A percentile compares a stretch with the other conserved stretches of the same genome.
These are phyloP conservation scores for Pythium aquatile DNA, from an alignment of 352 stramenopile genomes.

Conservation along the genomic window DNA sequence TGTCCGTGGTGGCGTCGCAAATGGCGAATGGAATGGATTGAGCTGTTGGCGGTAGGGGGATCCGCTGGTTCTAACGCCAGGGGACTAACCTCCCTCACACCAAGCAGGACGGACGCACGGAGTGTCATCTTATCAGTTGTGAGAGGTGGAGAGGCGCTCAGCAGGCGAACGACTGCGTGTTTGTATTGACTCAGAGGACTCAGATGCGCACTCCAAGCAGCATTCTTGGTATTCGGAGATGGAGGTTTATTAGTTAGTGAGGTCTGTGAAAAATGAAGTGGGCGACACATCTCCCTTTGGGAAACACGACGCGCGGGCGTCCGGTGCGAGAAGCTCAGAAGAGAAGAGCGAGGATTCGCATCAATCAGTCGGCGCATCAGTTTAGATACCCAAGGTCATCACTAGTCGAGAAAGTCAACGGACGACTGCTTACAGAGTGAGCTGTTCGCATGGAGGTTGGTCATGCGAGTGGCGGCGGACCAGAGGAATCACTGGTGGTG, in stretches of 20 bases:
- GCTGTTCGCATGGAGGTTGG: too few relatives aligned
- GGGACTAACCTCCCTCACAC: background rate
- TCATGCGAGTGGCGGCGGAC: too few relatives aligned
- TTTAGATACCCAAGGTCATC: background rate
- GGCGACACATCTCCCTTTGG: background rate
- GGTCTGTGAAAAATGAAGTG: conserved; percentile 12
- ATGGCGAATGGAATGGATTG: conserved; percentile 14
- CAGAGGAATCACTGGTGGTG: too few relatives aligned
- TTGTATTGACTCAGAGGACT: conserved; percentile 24
- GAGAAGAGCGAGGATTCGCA: background rate
- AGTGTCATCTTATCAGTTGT: conserved; percentile 13
- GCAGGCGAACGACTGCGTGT: background rate
- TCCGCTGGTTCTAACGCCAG: background rate
- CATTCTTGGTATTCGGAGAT: background rate
- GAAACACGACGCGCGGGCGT: background rate
- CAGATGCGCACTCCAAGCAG: conserved; percentile 22
- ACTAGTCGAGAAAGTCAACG: too few relatives aligned
- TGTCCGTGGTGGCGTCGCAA: background rate
- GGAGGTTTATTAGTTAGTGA: conserved; percentile 3
- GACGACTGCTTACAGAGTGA: too few relatives aligned
- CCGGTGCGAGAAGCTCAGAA: background rate
- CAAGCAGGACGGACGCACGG: background rate
- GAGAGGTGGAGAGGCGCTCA: conserved; percentile 5
- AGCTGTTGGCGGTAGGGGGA: background rate
- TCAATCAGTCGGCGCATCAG: background rate